These are phyloP conservation scores for Neopestalotiopsis sp. DNA, from an alignment of 2,329 filamentous ascomycete genomes.

Conservation along the genomic window DNA sequence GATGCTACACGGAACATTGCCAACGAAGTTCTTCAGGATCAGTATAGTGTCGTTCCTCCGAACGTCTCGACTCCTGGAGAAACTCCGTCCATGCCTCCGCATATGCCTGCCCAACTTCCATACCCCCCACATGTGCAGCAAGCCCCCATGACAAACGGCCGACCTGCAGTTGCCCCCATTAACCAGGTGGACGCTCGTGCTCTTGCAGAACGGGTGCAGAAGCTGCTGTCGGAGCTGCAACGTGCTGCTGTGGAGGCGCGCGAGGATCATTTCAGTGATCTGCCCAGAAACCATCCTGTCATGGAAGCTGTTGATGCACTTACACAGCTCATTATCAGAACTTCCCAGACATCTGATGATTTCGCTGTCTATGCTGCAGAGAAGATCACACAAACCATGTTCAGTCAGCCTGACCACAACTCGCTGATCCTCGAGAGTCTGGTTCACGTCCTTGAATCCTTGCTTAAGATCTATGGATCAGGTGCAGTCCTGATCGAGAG, in stretches of 20 bases:
- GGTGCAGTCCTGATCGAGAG: slow-evolving; percentile 59
- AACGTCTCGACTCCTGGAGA: slow-evolving; percentile 65
- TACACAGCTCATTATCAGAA: slow-evolving; percentile 67
- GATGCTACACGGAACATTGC: slow-evolving; percentile 67
- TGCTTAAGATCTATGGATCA: slow-evolving; percentile 60
- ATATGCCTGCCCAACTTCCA: slow-evolving; percentile 57
- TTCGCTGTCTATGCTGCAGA: slow-evolving; percentile 65
- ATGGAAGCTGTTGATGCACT: slow-evolving; percentile 68
- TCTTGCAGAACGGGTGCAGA: slow-evolving; percentile 61
- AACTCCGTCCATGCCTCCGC: slow-evolving; percentile 58
- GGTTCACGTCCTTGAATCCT: slow-evolving; percentile 65
- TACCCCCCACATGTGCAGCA: slow-evolving; percentile 61
- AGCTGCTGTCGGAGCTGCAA: slow-evolving; percentile 63
- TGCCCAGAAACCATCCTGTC: slow-evolving; percentile 64
- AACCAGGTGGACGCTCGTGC: slow-evolving; percentile 57
- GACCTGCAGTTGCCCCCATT: slow-evolving; percentile 44
- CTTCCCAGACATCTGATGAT: slow-evolving; percentile 65
- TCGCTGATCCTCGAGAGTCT: slow-evolving; percentile 65
- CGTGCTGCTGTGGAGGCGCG: slow-evolving; percentile 57
- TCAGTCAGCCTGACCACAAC: slow-evolving; percentile 53
- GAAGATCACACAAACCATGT: slow-evolving; percentile 63
- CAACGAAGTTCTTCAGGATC: slow-evolving; percentile 69
- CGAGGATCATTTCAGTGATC: slow-evolving; percentile 65
- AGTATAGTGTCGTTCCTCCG: slow-evolving; percentile 59
- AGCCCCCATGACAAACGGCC: slow-evolving; percentile 53